These are phyloP conservation scores for Oryza punctata DNA, from an alignment of 176 grass and related monocot species.

Conservation along the genomic window DNA sequence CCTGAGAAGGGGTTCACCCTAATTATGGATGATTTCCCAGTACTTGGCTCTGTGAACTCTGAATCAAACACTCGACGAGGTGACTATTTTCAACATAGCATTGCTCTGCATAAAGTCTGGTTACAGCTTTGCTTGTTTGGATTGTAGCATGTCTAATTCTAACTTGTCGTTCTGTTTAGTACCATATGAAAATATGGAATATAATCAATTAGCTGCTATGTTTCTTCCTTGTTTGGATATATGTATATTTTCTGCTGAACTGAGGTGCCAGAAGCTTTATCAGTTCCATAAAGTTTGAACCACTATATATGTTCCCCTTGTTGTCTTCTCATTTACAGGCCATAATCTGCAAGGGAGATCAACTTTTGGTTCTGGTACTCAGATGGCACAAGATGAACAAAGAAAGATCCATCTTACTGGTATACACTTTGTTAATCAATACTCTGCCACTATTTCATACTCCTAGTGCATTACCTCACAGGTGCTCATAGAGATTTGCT, in stretches of 20 bases:
- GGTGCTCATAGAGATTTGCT: not conserved
- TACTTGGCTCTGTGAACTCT: conserved; percentile 65
- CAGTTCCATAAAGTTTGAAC: not conserved
- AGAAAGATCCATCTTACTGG: conserved; percentile 34
- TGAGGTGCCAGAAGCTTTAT: not conserved
- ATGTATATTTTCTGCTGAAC: not conserved
- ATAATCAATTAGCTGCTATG: not conserved
- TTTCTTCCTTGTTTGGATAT: not conserved
- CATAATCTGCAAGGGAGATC: conserved; percentile 41
- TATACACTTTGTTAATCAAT: conserved; percentile 26
- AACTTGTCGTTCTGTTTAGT: not conserved
- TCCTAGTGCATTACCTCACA: not conserved
- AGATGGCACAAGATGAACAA: conserved; percentile 37
- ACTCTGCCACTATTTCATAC: not conserved
- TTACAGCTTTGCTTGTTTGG: conserved; percentile 14
- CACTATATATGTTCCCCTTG: not conserved
- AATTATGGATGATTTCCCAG: conserved; percentile 68
- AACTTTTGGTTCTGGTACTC: conserved; percentile 44
- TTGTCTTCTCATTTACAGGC: conserved; percentile 42
- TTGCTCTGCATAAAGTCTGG: conserved; percentile 19
- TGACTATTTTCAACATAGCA: conserved; percentile 12
- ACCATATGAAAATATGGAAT: conserved; percentile 11
- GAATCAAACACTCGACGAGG: conserved; percentile 45
- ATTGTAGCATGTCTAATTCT: not conserved
- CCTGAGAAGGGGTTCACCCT: conserved; percentile 55